phyloP scores from a whole-genome alignment of 2,329 filamentous ascomycete species.

The Mycosphaerella arachidis region DNA sequence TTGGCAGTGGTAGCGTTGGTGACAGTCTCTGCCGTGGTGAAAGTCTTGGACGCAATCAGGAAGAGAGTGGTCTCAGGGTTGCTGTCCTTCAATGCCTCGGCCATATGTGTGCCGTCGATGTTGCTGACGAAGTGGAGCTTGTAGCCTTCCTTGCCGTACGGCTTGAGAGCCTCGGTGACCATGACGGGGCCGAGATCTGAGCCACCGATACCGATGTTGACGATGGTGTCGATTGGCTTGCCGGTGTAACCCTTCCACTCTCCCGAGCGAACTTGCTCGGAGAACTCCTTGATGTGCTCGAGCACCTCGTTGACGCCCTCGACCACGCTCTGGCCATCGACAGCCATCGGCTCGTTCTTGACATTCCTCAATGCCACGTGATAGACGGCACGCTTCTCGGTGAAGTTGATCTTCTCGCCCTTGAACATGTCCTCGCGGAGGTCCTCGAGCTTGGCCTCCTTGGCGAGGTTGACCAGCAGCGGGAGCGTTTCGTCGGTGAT shows the following conservation, averaged over 20 bases:
- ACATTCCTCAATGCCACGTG: slow-evolving; percentile 92
- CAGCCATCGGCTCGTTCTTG: slow-evolving; percentile 72
- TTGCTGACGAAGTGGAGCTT: slow-evolving; percentile 98
- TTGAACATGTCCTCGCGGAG: slow-evolving; percentile 96
- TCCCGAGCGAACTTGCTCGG: slow-evolving; percentile 86
- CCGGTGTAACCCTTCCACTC: slow-evolving; percentile 96
- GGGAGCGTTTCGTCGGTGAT: slow-evolving; percentile 86
- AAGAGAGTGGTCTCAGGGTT: slow-evolving; percentile 98
- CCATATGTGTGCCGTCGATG: slow-evolving; percentile 97
- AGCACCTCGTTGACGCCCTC: slow-evolving; percentile 87
- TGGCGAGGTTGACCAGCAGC: slow-evolving; percentile 81
- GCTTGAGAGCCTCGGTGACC: slow-evolving; percentile 96
- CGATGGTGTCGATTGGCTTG: slow-evolving; percentile 92
- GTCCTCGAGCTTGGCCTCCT: slow-evolving; percentile 85
- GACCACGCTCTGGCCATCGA: slow-evolving; percentile 89
- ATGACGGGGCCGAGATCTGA: slow-evolving; percentile 98
- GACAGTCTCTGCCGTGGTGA: slow-evolving; percentile 94
- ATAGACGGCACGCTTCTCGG: slow-evolving; percentile 92
- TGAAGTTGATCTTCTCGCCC: slow-evolving; percentile 99
- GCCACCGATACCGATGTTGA: slow-evolving; percentile 97
- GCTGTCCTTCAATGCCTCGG: slow-evolving; percentile 81
- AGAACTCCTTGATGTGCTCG: slow-evolving; percentile 98
- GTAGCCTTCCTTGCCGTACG: slow-evolving; percentile 80
- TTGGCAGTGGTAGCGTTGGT: slow-evolving; percentile 98
- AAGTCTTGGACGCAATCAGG: slow-evolving; percentile 97